These are phyloP conservation scores for Hymenoscyphus occultus DNA, from an alignment of 2,329 filamentous ascomycete genomes.

Conservation along the genomic window DNA sequence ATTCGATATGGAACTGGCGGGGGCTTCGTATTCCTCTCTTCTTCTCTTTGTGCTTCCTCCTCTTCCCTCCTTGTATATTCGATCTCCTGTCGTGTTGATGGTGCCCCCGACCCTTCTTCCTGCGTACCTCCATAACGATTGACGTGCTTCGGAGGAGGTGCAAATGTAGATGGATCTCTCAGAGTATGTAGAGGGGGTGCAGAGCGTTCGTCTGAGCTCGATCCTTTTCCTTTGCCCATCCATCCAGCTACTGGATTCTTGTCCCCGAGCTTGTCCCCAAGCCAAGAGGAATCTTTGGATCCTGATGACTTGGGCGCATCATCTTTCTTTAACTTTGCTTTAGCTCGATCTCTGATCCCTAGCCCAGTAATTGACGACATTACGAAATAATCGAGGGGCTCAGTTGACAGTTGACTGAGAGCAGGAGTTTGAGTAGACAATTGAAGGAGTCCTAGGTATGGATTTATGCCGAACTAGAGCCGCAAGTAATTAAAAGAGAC, in stretches of 20 bases:
- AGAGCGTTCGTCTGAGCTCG: slow-evolving; percentile 28
- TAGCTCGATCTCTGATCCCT: slow-evolving; percentile 42
- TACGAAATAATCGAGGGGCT: background rate
- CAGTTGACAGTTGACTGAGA: background rate
- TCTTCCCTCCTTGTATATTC: slow-evolving; percentile 33
- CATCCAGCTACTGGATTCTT: slow-evolving; percentile 37
- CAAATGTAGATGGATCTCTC: slow-evolving; percentile 63
- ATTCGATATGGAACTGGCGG: slow-evolving; percentile 59
- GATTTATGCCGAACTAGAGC: background rate
- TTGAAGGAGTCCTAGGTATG: background rate
- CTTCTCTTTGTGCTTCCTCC: slow-evolving; percentile 29
- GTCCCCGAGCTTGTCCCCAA: slow-evolving; percentile 40
- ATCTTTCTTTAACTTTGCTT: slow-evolving; percentile 42
- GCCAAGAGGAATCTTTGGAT: slow-evolving; percentile 47
- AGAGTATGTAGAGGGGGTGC: slow-evolving; percentile 54
- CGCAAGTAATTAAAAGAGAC: background rate
- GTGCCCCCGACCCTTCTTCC: slow-evolving; percentile 41
- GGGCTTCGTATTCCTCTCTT: slow-evolving; percentile 32
- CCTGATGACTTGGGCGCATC: slow-evolving; percentile 36
- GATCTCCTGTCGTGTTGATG: slow-evolving; percentile 40
- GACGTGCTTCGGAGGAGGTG: slow-evolving; percentile 60
- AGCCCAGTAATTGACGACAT: slow-evolving; percentile 13
- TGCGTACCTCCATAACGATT: slow-evolving; percentile 33
- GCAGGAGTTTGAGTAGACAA: background rate
- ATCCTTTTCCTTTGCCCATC: slow-evolving; percentile 34